phyloP scores from a whole-genome alignment of 306 rosid species.

The Pyrus betulifolia region DNA sequence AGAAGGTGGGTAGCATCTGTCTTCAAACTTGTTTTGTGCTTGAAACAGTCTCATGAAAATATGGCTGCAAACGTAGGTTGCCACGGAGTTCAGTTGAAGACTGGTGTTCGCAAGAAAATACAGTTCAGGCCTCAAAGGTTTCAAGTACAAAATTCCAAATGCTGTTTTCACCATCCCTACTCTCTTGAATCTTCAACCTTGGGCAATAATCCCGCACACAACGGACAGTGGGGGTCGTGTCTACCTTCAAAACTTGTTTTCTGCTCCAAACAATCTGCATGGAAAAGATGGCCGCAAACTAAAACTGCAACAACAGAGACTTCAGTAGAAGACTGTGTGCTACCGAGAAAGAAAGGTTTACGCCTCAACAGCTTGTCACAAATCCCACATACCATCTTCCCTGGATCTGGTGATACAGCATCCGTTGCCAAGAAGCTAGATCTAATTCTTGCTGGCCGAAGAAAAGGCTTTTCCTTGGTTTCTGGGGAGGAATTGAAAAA shows the following conservation, averaged over 20 bases:
- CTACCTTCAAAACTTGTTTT: conserved; percentile 44
- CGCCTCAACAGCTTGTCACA: conserved; percentile 64
- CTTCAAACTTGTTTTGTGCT: conserved; percentile 44
- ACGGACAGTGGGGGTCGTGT: conserved; percentile 67
- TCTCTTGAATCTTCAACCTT: conserved; percentile 27
- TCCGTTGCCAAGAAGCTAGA: conserved; percentile 39
- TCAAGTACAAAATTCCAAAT: conserved; percentile 44
- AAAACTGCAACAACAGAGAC: conserved; percentile 71
- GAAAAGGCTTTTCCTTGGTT: conserved; percentile 36
- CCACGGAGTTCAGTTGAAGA: conserved; percentile 54
- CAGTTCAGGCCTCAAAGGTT: conserved; percentile 36
- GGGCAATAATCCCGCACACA: conserved; percentile 36
- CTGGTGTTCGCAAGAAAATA: conserved; percentile 36
- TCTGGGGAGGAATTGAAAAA: conserved; percentile 26
- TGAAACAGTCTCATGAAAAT: conserved; percentile 56
- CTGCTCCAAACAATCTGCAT: conserved; percentile 82
- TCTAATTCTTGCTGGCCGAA: conserved; percentile 66
- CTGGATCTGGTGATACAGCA: conserved; percentile 32
- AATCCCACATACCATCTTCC: conserved; percentile 51
- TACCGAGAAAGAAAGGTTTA: conserved; percentile 41
- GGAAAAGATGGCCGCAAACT: conserved; percentile 83
- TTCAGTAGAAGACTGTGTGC: conserved; percentile 39
- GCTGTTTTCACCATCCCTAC: conserved; percentile 30
- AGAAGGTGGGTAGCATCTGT: conserved; percentile 53
- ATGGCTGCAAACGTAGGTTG: conserved; percentile 73